A percentile compares a stretch with the other conserved stretches of the same genome.
These are phyloP conservation scores for Tetrapisispora phaffii DNA, from an alignment of 805 yeast genomes.

Conservation along the genomic window DNA sequence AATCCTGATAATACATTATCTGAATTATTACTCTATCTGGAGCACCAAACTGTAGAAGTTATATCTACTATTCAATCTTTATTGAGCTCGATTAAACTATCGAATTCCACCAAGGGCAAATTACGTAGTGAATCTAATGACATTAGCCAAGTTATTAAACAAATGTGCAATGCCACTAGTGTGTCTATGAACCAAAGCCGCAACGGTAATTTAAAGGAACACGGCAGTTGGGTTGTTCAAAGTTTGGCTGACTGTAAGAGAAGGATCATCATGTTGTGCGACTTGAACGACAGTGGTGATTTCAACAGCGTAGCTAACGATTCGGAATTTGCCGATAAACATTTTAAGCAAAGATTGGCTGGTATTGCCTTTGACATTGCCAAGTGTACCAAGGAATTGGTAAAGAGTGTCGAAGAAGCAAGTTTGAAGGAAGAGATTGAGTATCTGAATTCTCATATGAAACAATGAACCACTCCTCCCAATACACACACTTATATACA, in stretches of 20 bases:
- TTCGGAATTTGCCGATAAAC: constrained; percentile 70
- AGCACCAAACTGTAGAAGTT: constrained; percentile 88
- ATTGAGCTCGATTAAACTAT: constrained; percentile 63
- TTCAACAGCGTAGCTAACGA: constrained; percentile 33
- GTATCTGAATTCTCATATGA: constrained; percentile 3
- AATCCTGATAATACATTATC: constrained; percentile 84
- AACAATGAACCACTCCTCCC: background rate
- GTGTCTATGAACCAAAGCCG: constrained; percentile 83
- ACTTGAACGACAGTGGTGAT: constrained; percentile 26
- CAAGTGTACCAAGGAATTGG: constrained; percentile 89
- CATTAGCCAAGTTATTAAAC: constrained; percentile 66
- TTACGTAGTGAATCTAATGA: constrained; percentile 63
- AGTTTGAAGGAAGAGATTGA: constrained; percentile 50
- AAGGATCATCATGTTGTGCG: constrained; percentile 68
- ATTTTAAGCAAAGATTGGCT: constrained; percentile 86
- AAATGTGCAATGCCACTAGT: constrained; percentile 85
- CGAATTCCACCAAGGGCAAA: constrained; percentile 66
- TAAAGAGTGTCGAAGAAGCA: constrained; percentile 92
- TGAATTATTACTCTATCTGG: constrained; percentile 74
- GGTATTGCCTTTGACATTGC: constrained; percentile 96
- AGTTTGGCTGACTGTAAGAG: constrained; percentile 75
- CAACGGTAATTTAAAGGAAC: constrained; percentile 75
- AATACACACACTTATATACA: background rate
- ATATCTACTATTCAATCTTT: constrained; percentile 81
- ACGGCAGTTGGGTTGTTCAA: constrained; percentile 84